Percentiles rank a stretch among this genome's conserved stretches.
Evolutionary conservation across 1,139 yeast genomes (phyloP).

Genomic region (Candida frijolesensis): DNA sequence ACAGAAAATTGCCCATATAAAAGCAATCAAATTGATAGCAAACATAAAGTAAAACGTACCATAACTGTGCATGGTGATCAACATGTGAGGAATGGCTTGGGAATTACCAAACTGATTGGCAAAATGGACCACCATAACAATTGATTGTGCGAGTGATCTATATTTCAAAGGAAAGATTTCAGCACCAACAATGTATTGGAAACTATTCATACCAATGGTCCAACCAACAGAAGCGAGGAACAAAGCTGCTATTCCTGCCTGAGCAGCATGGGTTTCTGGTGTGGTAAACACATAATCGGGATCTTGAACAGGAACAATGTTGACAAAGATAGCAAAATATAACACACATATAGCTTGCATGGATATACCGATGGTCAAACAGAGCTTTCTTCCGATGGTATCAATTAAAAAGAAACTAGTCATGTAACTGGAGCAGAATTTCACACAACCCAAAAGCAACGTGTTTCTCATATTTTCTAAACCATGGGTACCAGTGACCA

Average conservation of each 20-base stretch:
- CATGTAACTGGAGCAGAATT: slow-evolving; percentile 39
- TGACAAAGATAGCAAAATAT: slow-evolving; percentile 45
- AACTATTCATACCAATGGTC: slow-evolving; percentile 60
- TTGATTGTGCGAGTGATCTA: slow-evolving; percentile 50
- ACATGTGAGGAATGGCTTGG: slow-evolving; percentile 53
- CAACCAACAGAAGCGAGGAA: slow-evolving; percentile 56
- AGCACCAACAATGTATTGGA: slow-evolving; percentile 57
- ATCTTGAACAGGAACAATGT: slow-evolving; percentile 42
- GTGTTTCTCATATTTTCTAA: slow-evolving; percentile 39
- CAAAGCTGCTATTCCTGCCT: slow-evolving; percentile 51
- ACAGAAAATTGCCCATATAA: slow-evolving; percentile 51
- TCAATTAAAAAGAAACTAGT: slow-evolving; percentile 46
- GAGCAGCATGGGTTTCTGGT: slow-evolving; percentile 37
- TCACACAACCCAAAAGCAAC: slow-evolving; percentile 46
- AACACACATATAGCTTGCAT: slow-evolving; percentile 27
- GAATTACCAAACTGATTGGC: slow-evolving; percentile 58
- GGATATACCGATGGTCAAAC: slow-evolving; percentile 36
- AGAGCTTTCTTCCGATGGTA: slow-evolving; percentile 39
- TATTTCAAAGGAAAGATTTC: slow-evolving; percentile 56
- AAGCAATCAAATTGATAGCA: slow-evolving; percentile 38
- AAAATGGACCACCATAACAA: slow-evolving; percentile 56
- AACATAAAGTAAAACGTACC: slow-evolving; percentile 55
- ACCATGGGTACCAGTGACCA: slow-evolving; percentile 41
- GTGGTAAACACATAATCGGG: slow-evolving; percentile 23
- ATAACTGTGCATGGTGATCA: slow-evolving; percentile 42